phyloP scores from a whole-genome alignment of 2,329 filamentous ascomycete species.

The Calonectria multiphialidica region DNA sequence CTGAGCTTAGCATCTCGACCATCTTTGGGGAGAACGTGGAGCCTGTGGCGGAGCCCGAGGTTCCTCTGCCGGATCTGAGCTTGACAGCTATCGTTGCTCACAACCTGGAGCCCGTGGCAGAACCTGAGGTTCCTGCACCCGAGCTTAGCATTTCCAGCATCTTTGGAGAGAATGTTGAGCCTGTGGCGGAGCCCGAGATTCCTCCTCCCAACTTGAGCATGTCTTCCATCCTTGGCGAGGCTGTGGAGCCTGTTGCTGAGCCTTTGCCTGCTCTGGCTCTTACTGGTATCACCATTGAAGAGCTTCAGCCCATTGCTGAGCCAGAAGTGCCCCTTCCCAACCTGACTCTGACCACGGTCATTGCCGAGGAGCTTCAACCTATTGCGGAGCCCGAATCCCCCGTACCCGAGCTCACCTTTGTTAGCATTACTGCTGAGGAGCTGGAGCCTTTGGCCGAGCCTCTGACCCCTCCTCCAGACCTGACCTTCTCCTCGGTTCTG shows the following conservation, averaged over 20 bases:
- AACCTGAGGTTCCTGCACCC: slow-evolving; percentile 40
- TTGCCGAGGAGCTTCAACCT: slow-evolving; percentile 48
- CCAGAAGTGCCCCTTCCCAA: slow-evolving; percentile 37
- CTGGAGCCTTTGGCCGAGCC: slow-evolving; percentile 31
- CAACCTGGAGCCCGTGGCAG: slow-evolving; percentile 44
- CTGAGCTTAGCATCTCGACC: slow-evolving; percentile 52
- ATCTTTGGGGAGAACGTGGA: slow-evolving; percentile 51
- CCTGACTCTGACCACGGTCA: slow-evolving; percentile 49
- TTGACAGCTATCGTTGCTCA: slow-evolving; percentile 44
- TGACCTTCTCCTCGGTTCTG: slow-evolving; percentile 7
- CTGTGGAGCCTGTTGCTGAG: slow-evolving; percentile 32
- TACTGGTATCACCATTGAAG: not conserved
- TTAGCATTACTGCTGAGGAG: slow-evolving; percentile 41
- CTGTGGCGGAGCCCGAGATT: slow-evolving; percentile 41
- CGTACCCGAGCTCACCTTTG: slow-evolving; percentile 41
- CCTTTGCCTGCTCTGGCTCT: not conserved
- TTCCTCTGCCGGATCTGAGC: slow-evolving; percentile 41
- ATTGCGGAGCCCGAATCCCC: slow-evolving; percentile 38
- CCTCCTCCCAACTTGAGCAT: slow-evolving; percentile 38
- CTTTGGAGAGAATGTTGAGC: slow-evolving; percentile 44
- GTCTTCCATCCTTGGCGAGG: slow-evolving; percentile 41
- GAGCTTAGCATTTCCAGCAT: slow-evolving; percentile 44
- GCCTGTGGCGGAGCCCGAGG: slow-evolving; percentile 44
- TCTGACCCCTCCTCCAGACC: not conserved
- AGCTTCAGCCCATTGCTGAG: slow-evolving; percentile 40